A percentile compares a stretch with the other conserved stretches of the same genome.
Evolutionary conservation across 2,329 filamentous ascomycete species (phyloP).

Genomic region (Blastomyces percursus): DNA sequence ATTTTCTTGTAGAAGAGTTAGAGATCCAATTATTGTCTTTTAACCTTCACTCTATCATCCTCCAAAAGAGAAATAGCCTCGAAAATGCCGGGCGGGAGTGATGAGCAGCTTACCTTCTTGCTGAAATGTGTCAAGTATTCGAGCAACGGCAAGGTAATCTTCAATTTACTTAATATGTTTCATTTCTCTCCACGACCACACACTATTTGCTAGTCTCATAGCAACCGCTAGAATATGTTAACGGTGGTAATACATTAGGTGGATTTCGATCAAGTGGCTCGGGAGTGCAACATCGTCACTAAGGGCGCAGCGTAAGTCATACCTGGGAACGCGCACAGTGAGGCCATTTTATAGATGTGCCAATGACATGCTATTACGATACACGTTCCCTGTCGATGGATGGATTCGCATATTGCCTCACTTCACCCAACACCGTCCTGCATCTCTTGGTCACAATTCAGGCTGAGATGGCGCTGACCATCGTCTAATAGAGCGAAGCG

Average conservation of each 20-base stretch:
- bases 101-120: conserved; percentile 55
- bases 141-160: conserved; percentile 47
- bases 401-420: background rate
- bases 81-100: conserved; percentile 43
- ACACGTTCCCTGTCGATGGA: background rate
- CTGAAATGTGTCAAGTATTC: conserved; percentile 54
- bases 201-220: background rate
- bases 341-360: background rate
- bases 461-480: conserved; percentile 2
- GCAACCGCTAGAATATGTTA: background rate
- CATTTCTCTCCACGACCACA: background rate
- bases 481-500: conserved; percentile 47
- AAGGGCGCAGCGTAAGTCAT: conserved; percentile 59
- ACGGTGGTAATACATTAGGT: conserved; percentile 37
- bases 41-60: background rate
- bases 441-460: background rate
- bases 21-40: background rate
- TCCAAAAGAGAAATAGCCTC: background rate
- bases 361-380: background rate
- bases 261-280: conserved; percentile 54
- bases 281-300: conserved; percentile 50
- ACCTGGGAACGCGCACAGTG: background rate
- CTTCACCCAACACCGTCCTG: background rate
- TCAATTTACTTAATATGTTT: background rate
- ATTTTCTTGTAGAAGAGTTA: background rate